These are phyloP conservation scores for Mortierella sp. DNA, from an alignment of 371 early-diverging fungal species.

Conservation along the genomic window DNA sequence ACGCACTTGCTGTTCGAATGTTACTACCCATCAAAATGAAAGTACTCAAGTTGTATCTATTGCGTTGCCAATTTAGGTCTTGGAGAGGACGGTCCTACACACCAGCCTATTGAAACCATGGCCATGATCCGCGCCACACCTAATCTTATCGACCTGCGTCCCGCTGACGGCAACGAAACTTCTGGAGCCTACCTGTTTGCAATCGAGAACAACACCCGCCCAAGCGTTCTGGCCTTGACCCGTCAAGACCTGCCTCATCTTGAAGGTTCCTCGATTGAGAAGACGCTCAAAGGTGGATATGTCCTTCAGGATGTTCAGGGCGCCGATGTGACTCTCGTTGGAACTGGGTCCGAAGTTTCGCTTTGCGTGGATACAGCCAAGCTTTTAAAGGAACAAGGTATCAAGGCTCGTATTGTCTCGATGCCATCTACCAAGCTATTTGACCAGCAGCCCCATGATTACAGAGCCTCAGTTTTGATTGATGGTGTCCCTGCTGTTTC, in stretches of 20 bases:
- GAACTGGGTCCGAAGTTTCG: constrained; percentile 97
- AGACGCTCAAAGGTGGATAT: constrained; percentile 86
- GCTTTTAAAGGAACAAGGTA: constrained; percentile 67
- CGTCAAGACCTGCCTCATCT: constrained; percentile 97
- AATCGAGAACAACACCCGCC: constrained; percentile 75
- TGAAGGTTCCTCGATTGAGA: constrained; percentile 84
- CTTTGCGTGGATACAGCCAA: constrained; percentile 91
- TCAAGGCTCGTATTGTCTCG: constrained; percentile 92
- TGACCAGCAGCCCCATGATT: constrained; percentile 90
- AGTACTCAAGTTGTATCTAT: too few species aligned
- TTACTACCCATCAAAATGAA: not conserved
- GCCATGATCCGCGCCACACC: constrained; percentile 96
- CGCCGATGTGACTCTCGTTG: constrained; percentile 82
- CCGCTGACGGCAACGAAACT: constrained; percentile 97
- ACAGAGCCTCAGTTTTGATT: constrained; percentile 87
- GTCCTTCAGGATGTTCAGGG: constrained; percentile 74
- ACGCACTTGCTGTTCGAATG: not conserved
- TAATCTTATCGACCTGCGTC: constrained; percentile 90
- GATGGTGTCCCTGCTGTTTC: constrained; percentile 86
- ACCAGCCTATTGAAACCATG: constrained; percentile 99
- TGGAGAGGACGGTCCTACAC: constrained; percentile 99
- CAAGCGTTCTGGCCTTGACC: constrained; percentile 92
- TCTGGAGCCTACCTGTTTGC: constrained; percentile 93
- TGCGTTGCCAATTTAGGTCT: constrained; percentile 15
- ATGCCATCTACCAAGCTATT: constrained; percentile 97